Evolutionary conservation across 2,329 filamentous ascomycete species (phyloP), one percentile per base, ranked within the genome.

Genomic region (Stachybotrys chlorohalonatus): DNA sequence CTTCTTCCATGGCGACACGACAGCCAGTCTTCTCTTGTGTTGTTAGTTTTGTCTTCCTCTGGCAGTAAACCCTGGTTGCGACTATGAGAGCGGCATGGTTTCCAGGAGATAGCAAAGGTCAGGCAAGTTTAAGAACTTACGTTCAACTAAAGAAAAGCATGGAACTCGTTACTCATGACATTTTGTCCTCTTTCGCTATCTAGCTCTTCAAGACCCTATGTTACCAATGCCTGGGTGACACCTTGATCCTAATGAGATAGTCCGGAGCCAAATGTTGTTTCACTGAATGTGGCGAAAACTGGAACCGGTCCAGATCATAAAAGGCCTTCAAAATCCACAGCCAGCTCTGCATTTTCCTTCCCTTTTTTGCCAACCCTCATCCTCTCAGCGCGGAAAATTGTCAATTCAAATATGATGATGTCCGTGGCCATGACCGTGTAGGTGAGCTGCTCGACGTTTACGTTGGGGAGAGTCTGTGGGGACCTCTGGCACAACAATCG

Each of bases 401-500:
- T 24, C 24, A 24, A 24, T 24, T 24, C 24, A 24, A 24, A 63
- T 51, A 59, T 63, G 64, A 15, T 57, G 59, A 42, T 63, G 66
- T 42, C 60, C 62, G 53, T 71, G 69, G 2, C 57, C 69, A 58
- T 75, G 76, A 51, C 69, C 67, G 63, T 75, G 73, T 42, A 72
- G 58, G 56, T 75, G 71, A 42, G 57, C 63, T 47, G 57, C 63
- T 8, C 65, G 67, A 36, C 68, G 66, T 52, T 64, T 63, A 16
- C 60, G 63, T 24, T 57, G 58, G 11, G 56, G 50, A 13, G 53
- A 56, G 32, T 46, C 57, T 45, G 53, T 52, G 9, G 63, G 58
- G 11, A 60, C 53, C 8, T 54, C 55, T 30, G 56, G 55, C 24
- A 62, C 54, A 32, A 62, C 62, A 11, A 73, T 67, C 0, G 76